A percentile compares a stretch with the other conserved stretches of the same genome.
Conservation (phyloP, 2,329 filamentous ascomycete genomes). For the Paecilomyces sp. region DNA sequence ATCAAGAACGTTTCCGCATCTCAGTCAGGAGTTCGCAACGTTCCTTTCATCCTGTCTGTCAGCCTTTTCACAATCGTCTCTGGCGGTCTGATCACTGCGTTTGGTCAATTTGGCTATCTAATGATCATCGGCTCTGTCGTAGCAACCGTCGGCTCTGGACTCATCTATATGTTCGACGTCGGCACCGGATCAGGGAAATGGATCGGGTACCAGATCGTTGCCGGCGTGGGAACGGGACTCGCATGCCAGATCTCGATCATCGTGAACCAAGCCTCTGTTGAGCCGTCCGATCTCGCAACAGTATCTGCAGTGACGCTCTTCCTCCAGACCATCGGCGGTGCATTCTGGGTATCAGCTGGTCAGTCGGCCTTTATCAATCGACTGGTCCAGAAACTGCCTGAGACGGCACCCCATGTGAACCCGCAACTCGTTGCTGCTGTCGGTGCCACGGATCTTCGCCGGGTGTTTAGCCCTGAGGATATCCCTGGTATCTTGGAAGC, state of each 20-base stretch:
- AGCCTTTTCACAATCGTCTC: constrained; percentile 19
- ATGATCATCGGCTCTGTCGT: constrained; percentile 20
- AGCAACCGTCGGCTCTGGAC: constrained; percentile 19
- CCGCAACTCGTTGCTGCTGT: constrained; percentile 16
- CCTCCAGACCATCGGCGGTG: constrained; percentile 24
- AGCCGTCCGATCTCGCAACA: constrained; percentile 12
- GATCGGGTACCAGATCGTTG: constrained; percentile 17
- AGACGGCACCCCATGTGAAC: constrained; percentile 16
- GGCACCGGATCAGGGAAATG: constrained; percentile 12
- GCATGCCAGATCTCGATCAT: constrained; percentile 16
- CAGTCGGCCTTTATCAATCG: constrained; percentile 28
- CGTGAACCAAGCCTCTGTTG: constrained; percentile 13
- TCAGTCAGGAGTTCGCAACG: constrained; percentile 32
- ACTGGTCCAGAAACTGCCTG: constrained; percentile 16
- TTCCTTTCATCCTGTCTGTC: constrained; percentile 34
- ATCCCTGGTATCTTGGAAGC: constrained; percentile 19
- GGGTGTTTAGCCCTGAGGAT: constrained; percentile 16
- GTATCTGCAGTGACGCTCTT: constrained; percentile 17
- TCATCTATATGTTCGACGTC: constrained; percentile 26
- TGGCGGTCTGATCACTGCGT: constrained; percentile 19
- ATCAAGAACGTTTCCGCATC: constrained; percentile 24
- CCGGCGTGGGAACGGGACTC: constrained; percentile 13
- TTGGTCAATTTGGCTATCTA: constrained; percentile 20
- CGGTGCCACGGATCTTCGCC: constrained; percentile 24
- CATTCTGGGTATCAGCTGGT: constrained; percentile 22